Evolutionary conservation across 371 early-diverging fungal species (phyloP).

Genomic region (Mucor ambiguus): DNA sequence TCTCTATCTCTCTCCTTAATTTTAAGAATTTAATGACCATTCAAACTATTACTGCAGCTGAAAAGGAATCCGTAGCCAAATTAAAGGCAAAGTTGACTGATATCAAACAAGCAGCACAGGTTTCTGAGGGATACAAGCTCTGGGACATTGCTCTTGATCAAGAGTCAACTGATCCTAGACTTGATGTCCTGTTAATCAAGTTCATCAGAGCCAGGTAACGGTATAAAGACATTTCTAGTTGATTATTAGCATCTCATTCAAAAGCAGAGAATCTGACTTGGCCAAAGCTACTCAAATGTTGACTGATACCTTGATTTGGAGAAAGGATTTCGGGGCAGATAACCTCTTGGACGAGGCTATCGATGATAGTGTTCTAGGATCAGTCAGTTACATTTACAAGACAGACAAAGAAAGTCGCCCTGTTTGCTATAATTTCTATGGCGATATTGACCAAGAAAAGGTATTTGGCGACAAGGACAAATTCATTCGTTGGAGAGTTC

Average conservation of each 20-base stretch:
- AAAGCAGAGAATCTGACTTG: conserved; percentile 36
- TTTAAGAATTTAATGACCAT: conserved; percentile 8
- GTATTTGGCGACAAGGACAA: conserved; percentile 61
- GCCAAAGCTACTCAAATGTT: conserved; percentile 52
- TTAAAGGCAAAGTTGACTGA: conserved; percentile 50
- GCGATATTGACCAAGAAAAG: conserved; percentile 53
- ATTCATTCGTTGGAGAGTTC: conserved; percentile 65
- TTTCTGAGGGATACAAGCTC: conserved; percentile 39
- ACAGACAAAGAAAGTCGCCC: conserved; percentile 56
- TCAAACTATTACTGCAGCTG: conserved; percentile 38
- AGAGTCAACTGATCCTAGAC: conserved; percentile 47
- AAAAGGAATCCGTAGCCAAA: conserved; percentile 43
- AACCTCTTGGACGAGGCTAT: conserved; percentile 50
- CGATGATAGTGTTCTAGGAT: conserved; percentile 47
- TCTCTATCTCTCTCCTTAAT: conserved; percentile 1
- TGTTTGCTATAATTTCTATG: conserved; percentile 66
- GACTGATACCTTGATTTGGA: conserved; percentile 53
- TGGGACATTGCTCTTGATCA: conserved; percentile 55
- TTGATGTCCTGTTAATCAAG: conserved; percentile 59
- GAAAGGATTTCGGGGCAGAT: conserved; percentile 53
- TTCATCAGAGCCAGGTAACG: conserved; percentile 57
- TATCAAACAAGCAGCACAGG: conserved; percentile 36
- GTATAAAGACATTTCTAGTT: not conserved
- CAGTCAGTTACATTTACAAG: conserved; percentile 54
- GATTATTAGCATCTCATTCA: not conserved